These are phyloP conservation scores for Candida anutae DNA, from an alignment of 1,139 yeast species.

Conservation along the genomic window DNA sequence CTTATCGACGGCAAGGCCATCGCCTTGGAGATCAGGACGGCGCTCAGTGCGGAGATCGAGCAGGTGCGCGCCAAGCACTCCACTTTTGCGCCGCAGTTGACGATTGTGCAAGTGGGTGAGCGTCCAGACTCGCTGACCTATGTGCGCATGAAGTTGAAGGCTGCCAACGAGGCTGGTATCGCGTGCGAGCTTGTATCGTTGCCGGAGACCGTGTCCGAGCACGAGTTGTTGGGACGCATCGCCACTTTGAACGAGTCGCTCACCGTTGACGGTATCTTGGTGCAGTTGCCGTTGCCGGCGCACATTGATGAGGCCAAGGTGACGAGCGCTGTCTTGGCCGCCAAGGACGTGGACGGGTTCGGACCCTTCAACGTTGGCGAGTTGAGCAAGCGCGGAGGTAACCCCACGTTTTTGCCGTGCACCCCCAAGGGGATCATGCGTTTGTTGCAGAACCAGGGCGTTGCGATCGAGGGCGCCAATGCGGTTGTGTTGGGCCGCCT, in stretches of 20 bases:
- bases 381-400: constrained; percentile 80
- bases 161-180: constrained; percentile 80
- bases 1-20: constrained; percentile 66
- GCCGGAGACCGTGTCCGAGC: constrained; percentile 53
- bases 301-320: constrained; percentile 74
- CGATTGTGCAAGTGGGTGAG: constrained; percentile 84
- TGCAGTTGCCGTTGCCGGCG: constrained; percentile 84
- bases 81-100: constrained; percentile 66
- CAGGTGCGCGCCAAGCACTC: constrained; percentile 47
- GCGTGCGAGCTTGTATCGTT: constrained; percentile 61
- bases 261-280: constrained; percentile 77
- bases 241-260: constrained; percentile 57
- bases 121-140: constrained; percentile 92
- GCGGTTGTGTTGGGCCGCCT: constrained; percentile 97
- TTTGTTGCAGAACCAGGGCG: constrained; percentile 56
- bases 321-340: constrained; percentile 67
- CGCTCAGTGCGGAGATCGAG: constrained; percentile 47
- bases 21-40: constrained; percentile 48
- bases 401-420: constrained; percentile 84
- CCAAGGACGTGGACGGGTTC: constrained; percentile 95
- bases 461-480: constrained; percentile 61
- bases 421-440: constrained; percentile 94
- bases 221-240: constrained; percentile 53
- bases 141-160: constrained; percentile 89
- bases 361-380: constrained; percentile 90